Evolutionary conservation across 441 rosid species (phyloP), one percentile per base, ranked within the genome.

Genomic region (Eugenia klotzschiana): DNA sequence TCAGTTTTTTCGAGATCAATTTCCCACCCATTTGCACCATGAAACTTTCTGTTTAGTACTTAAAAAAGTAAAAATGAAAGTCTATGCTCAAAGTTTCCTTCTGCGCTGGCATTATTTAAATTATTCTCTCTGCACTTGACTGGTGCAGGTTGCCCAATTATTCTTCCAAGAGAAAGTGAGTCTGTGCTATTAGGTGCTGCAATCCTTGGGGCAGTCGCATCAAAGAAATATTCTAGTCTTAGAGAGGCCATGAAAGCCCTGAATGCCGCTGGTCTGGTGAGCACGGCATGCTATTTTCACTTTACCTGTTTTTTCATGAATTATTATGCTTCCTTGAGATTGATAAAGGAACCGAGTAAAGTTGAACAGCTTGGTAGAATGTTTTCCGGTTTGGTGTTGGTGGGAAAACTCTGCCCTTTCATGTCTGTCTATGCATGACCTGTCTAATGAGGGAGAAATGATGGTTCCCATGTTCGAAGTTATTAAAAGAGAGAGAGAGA

Each of bases 171-270:
- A 81, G 99, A 96, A 91, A 96, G 91, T 82, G 96, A 96, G 91
- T 91, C 98, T 53, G 95, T 95, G 80, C 95, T 96, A 57, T 83
- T 96, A 80, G 98, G 98, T 85, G 97, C 98, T 87, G 95, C 99
- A 43, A 96, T 95, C 89, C 96, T 95, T 37, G 98, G 99, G 84
- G 93, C 94, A 6, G 98, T 95, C 80, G 98, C 98, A 83, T 90
- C 93, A 84, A 96, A 93, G 91, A 91, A 86, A 87, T 93, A 93
- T 74, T 85, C 89, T 46, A 91, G 91, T 87, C 88, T 94, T 53
- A 88, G 56, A 55, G 94, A 96, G 87, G 98, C 96, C 83, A 94
- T 94, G 99, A 95, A 90, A 88, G 94, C 94, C 41, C 89, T 95
- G 58, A 94, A 92, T 87, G 96, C 94, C 12, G 94, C 98, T 85